Evolutionary conservation across 2,329 filamentous ascomycete genomes (phyloP).

Genomic region (Fusarium algeriense): DNA sequence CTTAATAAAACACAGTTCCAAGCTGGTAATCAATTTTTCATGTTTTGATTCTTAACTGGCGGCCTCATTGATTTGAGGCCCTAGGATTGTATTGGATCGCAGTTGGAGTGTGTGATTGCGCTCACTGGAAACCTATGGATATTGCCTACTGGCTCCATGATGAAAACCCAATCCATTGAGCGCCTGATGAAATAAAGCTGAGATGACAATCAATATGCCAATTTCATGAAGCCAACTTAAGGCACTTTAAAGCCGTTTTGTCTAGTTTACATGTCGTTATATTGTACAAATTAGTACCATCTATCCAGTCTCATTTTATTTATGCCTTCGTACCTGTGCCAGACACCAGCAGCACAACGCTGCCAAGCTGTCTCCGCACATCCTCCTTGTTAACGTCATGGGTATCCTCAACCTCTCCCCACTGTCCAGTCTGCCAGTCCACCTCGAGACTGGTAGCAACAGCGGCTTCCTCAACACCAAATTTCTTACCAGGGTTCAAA

Average conservation of each 20-base stretch:
- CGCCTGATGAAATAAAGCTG: too few relatives aligned
- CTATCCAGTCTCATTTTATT: neutral
- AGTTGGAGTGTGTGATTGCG: too few relatives aligned
- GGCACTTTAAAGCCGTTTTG: neutral
- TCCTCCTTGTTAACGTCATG: conserved; percentile 97
- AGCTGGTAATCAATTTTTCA: neutral
- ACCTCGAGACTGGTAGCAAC: conserved; percentile 85
- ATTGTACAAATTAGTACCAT: conserved; percentile 26
- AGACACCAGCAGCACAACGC: conserved; percentile 83
- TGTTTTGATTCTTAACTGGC: neutral
- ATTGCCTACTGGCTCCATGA: neutral
- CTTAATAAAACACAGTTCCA: neutral
- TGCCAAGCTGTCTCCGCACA: conserved; percentile 86
- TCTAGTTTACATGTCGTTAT: conserved; percentile 37
- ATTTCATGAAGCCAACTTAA: neutral
- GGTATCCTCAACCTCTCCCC: conserved; percentile 98
- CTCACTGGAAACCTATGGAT: too few relatives aligned
- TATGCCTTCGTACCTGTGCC: conserved; percentile 58
- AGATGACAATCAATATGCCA: too few relatives aligned
- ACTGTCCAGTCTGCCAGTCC: conserved; percentile 87
- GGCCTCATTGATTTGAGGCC: neutral
- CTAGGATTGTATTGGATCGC: accelerated
- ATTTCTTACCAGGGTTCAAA: conserved; percentile 56
- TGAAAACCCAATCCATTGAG: too few relatives aligned
- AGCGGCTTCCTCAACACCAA: conserved; percentile 87